Base-by-base conservation (phyloP, 345 rosid species). In the Noccaea bulbosa region DNA sequence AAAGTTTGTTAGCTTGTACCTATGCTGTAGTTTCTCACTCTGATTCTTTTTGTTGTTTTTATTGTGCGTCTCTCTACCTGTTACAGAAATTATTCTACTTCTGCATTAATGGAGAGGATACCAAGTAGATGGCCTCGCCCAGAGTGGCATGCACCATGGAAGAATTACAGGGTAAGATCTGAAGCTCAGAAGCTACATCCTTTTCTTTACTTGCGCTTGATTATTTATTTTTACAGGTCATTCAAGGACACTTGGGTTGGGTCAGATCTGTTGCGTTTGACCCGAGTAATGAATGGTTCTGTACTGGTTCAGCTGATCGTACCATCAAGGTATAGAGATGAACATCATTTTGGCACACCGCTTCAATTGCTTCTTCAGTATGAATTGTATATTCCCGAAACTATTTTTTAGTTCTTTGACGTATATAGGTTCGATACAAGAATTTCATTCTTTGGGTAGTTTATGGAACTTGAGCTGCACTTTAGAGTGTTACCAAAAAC, bases 81-180 rank as follows among this genome's bases (percentile, higher is more conserved):
- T 63, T 16, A 11, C 75, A 94, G 99, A 83, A 91, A 83, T 67
- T 77, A 65, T 1, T 88, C 97, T 48, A 94, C 92, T 39, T 77
- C 97, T 48, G 99, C 98, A 15, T 57, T 94, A 76, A 90, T 90
- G 81, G 99, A 95, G 78, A 90, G 99, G 81, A 87, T 95, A 55
- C 97, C 97, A 15, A 92, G 98, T 81, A 85, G 79, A 81, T 95
- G 99, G 99, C 99, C 99, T 0, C 98, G 92, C 67, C 99, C 99
- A 33, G 84, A 73, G 32, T 95, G 99, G 99, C 99, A 78, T 84
- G 78, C 96, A 59, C 98, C 99, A 62, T 95, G 99, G 99, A 95
- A 92, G 85, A 89, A 87, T 83, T 95, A 95, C 78, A 84, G 99
- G 92, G 99, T 94, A 76, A 80, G 77, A 71, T 47, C 22, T 20